These are phyloP conservation scores for Chamaecyparis obtusa DNA, from an alignment of 75 land plant species.

Conservation along the genomic window DNA sequence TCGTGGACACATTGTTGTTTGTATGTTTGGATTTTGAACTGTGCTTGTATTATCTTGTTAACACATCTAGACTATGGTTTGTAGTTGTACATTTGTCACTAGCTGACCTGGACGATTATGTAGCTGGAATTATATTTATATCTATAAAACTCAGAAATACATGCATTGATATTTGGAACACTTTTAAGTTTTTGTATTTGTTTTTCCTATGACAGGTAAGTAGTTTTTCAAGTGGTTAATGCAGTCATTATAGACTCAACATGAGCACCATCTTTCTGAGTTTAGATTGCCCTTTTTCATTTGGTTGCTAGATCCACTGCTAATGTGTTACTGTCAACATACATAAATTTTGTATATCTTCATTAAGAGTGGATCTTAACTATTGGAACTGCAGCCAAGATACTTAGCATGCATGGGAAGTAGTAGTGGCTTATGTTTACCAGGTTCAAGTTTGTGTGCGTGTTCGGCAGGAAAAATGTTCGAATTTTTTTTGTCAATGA, in stretches of 20 bases:
- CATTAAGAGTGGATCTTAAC: not conserved
- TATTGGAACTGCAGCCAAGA: not conserved
- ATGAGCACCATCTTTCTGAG: not conserved
- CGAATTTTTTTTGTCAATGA: too few relatives aligned
- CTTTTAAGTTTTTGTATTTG: not conserved
- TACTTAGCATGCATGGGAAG: not conserved
- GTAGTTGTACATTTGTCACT: not conserved
- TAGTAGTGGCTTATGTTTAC: not conserved
- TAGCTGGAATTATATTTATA: not conserved
- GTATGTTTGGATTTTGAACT: not conserved
- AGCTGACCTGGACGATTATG: not conserved
- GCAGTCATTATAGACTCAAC: not conserved
- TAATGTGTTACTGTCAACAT: not conserved
- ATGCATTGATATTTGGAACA: not conserved
- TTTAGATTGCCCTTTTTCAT: not conserved
- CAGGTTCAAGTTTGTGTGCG: too few relatives aligned
- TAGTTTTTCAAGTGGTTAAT: not conserved
- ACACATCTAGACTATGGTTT: not conserved
- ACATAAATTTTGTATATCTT: not conserved
- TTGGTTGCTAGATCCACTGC: not conserved
- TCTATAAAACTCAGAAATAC: not conserved
- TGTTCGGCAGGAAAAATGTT: too few relatives aligned
- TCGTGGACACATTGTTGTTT: not conserved
- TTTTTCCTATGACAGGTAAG: not conserved
- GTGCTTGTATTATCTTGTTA: not conserved